Evolutionary conservation across 228 moss, liverwort and hornwort genomes (phyloP), one percentile per base, ranked within the genome.

Genomic region (Sphagnum magellanicum): DNA sequence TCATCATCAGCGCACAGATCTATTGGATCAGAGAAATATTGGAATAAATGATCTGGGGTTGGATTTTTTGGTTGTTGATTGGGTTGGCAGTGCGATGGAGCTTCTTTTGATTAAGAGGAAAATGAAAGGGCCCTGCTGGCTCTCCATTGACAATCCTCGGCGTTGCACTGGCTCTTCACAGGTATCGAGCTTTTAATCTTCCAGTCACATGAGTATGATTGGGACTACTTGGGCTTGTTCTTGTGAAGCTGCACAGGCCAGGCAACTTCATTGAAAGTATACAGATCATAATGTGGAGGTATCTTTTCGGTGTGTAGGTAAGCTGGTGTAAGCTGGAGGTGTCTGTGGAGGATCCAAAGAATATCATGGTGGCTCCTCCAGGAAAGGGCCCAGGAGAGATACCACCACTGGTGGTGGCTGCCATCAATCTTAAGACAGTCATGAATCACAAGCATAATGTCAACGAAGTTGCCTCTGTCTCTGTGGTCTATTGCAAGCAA

Each of bases 301-400:
- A 32, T 32, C 32, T 32, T 32, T 32, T 32, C 3, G 32, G 32
- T 32, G 32, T 32, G 6, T 83, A 97, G 98, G 86, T 93, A 63
- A 98, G 94, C 84, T 98, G 98, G 98, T 98, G 98, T 81, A 98
- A 90, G 89, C 70, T 88, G 67, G 98, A 98, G 87, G 89, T 98
- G 55, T 90, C 78, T 74, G 50, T 98, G 50, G 89, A 78, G 50
- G 82, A 87, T 61, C 81, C 87, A 6, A 98, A 98, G 75, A 86
- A 92, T 69, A 55, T 94, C 67, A 71, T 74, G 50, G 83, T 89
- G 47, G 86, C 94, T 64, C 11, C 79, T 77, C 81, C 89, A 53
- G 88, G 84, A 67, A 94, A 87, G 76, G 86, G 73, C 48, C 87
- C 84, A 10, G 63, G 71, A 55, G 90, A 78, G 51, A 89, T 88